These are phyloP conservation scores for Carex pumila DNA, from an alignment of 176 grass and related monocot species.

Conservation along the genomic window DNA sequence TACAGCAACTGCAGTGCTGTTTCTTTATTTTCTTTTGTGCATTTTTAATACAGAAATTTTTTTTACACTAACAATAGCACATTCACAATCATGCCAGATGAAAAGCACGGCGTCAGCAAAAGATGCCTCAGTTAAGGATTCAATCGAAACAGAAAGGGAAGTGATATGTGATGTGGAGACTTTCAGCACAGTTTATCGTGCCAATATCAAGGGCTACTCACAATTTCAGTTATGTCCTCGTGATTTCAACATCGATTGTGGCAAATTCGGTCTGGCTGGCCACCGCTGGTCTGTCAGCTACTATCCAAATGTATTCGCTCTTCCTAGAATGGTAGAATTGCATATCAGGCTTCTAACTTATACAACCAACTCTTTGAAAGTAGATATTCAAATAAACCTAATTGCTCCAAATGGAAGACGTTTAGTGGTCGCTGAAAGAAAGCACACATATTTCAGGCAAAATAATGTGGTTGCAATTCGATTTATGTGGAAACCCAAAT, in stretches of 20 bases:
- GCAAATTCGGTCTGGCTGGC: not conserved
- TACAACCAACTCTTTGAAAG: not conserved
- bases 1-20: not conserved
- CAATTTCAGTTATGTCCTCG: not conserved
- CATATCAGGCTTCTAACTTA: not conserved
- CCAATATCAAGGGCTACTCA: not conserved
- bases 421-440: not conserved
- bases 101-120: not conserved
- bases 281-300: not conserved
- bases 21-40: no score
- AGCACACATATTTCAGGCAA: not conserved
- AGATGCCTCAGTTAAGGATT: no score
- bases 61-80: not conserved
- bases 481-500: no score
- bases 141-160: not conserved
- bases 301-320: not conserved
- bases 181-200: not conserved
- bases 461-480: no score
- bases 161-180: not conserved
- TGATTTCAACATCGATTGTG: not conserved
- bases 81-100: not conserved
- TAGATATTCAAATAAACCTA: not conserved
- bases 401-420: not conserved
- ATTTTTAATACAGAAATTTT: not conserved
- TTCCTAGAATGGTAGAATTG: not conserved